phyloP scores from a whole-genome alignment of 78 protist species.

The Dictyostelium purpureum region DNA sequence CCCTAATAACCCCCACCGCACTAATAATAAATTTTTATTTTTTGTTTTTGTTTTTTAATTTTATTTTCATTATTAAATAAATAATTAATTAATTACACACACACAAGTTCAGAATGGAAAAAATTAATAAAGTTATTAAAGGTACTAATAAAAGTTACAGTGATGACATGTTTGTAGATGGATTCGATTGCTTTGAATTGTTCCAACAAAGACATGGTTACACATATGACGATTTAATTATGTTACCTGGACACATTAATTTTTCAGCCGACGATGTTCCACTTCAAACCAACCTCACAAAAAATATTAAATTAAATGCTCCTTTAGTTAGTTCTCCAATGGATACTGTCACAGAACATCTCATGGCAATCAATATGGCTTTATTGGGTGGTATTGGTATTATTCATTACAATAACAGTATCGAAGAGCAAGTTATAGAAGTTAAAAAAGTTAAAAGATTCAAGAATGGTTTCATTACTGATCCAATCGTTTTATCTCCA shows the following conservation, averaged over 20 bases:
- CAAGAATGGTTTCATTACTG: constrained; percentile 91
- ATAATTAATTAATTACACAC: background rate
- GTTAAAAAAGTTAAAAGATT: constrained; percentile 85
- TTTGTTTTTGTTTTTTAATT: background rate
- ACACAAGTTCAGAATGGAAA: background rate
- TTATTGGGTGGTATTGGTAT: constrained; percentile 96
- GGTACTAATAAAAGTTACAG: background rate
- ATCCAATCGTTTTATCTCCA: constrained; percentile 89
- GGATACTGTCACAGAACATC: constrained; percentile 96
- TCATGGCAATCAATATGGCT: constrained; percentile 97
- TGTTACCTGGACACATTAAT: constrained; percentile 81
- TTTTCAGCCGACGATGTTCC: constrained; percentile 61
- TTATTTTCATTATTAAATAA: background rate
- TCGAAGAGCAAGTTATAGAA: constrained; percentile 89
- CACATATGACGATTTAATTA: constrained; percentile 75
- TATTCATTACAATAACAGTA: constrained; percentile 91
- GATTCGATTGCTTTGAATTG: constrained; percentile 43
- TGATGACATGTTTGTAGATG: constrained; percentile 31
- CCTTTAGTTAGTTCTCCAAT: constrained; percentile 91
- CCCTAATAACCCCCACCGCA: too few relatives aligned
- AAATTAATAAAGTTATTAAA: background rate
- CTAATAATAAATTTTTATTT: background rate
- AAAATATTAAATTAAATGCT: constrained; percentile 56
- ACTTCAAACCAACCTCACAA: constrained; percentile 51
- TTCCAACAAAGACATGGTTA: constrained; percentile 67